These are phyloP conservation scores for Alloteropsis semialata DNA, from an alignment of 176 grass and related monocot genomes.

Conservation along the genomic window DNA sequence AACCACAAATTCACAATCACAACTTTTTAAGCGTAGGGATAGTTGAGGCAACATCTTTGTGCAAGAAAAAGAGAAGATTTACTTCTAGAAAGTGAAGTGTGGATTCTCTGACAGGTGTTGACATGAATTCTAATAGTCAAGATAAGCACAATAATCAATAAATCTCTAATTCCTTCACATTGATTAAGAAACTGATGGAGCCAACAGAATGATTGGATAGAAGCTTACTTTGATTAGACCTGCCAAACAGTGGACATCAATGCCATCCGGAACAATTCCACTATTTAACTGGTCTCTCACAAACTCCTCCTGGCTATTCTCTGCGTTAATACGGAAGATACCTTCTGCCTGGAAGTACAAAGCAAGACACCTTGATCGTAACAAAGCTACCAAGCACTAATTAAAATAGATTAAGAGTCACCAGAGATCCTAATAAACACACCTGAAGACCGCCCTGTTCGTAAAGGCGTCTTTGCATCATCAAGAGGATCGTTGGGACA, in stretches of 20 bases:
- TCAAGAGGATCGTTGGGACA: slow-evolving; percentile 70
- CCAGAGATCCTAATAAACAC: background rate
- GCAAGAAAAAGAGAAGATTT: background rate
- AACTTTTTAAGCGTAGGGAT: background rate
- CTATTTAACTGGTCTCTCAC: slow-evolving; percentile 66
- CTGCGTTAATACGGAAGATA: slow-evolving; percentile 78
- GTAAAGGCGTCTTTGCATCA: slow-evolving; percentile 75
- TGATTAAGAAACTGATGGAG: background rate
- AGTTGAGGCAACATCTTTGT: background rate
- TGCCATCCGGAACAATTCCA: slow-evolving; percentile 65
- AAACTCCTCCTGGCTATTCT: slow-evolving; percentile 71
- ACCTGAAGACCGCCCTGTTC: slow-evolving; percentile 73
- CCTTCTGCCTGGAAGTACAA: slow-evolving; percentile 63
- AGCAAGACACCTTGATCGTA: background rate
- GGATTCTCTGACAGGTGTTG: slow-evolving; percentile 1
- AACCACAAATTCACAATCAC: background rate
- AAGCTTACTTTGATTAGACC: slow-evolving; percentile 74
- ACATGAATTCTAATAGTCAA: background rate
- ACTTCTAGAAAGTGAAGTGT: background rate
- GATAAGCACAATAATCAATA: slow-evolving; percentile 20
- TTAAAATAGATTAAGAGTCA: background rate
- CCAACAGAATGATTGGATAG: background rate
- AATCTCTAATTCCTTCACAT: background rate
- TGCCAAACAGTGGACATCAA: slow-evolving; percentile 80
- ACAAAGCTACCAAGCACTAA: background rate